Base-by-base conservation (phyloP, 257 asterid genomes). In the Lavandula angustifolia region DNA sequence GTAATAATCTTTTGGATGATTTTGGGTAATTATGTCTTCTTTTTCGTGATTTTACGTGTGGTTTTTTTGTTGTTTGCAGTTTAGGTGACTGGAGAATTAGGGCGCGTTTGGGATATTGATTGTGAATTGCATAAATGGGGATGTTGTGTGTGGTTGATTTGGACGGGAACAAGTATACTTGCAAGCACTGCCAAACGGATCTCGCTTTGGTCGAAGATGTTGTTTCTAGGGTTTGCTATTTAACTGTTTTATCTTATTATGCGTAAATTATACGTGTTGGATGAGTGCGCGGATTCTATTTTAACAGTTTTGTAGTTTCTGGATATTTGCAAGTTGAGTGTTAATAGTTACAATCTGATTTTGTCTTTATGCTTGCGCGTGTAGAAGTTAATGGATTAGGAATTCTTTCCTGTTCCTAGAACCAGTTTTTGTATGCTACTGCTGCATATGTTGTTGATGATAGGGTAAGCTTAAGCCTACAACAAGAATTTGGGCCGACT, bases 181-280 rank as follows among this genome's bases (percentile, higher is more conserved):
- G 98, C 94, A 91, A 82, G 80, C 62, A 79, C 76, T 91, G 98
- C 67, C 60, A 72, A 2, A 65, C 94, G 70, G 89, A 91, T 71
- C 86, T 91, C 22, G 94, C 87, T 35, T 84, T 82, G 59, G 13
- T 40, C 56, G 72, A 77, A 3, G 91, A 84, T 74, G 13, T 88
- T 73, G 35, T 91, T 7, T 87, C 98, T 27, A 84, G 71, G 98
- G 98, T 87, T 62, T 76, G 7, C 31, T 51, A 11, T 2, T 16
- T 29, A 2, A 6, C 5, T 17, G 13, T 17, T 46, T 31, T 31
- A 18, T 43, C 38, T 44, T 29, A 5, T 22, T 50, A 32, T n/a
- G 14, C 12, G 9, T 33, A 34, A 16, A 61, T 60, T 27, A 8
- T 56, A n/a, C 9, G 4, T 7, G 60, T 57, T 47, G 52, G 34